These are phyloP conservation scores for Orbilia oligospora DNA, from an alignment of 2,329 filamentous ascomycete genomes.

Conservation along the genomic window DNA sequence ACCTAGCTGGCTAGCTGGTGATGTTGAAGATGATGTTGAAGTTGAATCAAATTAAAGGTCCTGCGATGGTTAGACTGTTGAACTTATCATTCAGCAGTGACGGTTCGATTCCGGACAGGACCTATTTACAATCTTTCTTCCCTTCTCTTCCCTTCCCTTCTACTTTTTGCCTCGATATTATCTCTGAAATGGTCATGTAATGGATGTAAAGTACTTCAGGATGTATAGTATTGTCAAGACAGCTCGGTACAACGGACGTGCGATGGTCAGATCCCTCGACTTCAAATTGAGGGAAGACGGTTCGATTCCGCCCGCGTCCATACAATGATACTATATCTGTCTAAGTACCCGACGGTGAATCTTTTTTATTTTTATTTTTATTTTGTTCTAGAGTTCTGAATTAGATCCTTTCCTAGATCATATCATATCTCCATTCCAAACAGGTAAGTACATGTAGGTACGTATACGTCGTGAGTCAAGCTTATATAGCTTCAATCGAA, in stretches of 20 bases:
- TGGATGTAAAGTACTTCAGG: no score
- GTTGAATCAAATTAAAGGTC: neutral
- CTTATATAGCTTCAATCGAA: no score
- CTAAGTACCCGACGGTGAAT: no score
- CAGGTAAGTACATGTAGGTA: no score
- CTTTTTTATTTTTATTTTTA: no score
- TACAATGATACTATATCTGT: neutral
- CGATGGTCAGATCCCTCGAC: neutral
- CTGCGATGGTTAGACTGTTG: slow-evolving; percentile 10
- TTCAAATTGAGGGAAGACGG: neutral
- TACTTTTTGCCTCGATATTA: neutral
- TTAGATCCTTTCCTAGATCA: no score
- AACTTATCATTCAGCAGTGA: slow-evolving; percentile 13
- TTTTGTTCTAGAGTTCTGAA: no score
- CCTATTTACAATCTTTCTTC: neutral
- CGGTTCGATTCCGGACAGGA: slow-evolving; percentile 15
- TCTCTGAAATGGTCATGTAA: no score
- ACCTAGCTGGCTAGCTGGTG: no score
- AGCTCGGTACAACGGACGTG: neutral
- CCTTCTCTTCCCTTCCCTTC: neutral
- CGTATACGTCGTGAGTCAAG: no score
- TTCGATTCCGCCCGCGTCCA: slow-evolving; percentile 7
- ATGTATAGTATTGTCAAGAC: neutral
- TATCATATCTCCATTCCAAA: no score
- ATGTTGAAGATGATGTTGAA: neutral